phyloP scores from a whole-genome alignment of 1,139 yeast species.

The Zhuliangozyma blackwelliae region DNA sequence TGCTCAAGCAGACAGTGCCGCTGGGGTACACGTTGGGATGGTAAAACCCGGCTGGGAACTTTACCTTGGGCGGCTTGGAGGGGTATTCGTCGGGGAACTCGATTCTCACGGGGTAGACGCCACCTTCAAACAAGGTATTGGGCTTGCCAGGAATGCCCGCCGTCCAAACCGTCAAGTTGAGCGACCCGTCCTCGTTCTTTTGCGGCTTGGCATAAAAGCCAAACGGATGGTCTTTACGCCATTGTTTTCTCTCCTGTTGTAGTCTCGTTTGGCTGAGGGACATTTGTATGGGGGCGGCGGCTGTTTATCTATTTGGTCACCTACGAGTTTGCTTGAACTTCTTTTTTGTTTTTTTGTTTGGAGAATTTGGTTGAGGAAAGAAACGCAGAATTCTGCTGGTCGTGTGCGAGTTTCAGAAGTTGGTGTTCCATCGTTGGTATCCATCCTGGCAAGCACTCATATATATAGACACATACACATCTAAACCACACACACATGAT shows the following conservation, averaged over 20 bases:
- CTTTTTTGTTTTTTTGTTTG: too few species aligned
- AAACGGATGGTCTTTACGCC: slow-evolving; percentile 99
- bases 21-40: slow-evolving; percentile 98
- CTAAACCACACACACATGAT: too few species aligned
- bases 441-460: too few species aligned
- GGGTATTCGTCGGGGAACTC: slow-evolving; percentile 90
- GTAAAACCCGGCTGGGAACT: slow-evolving; percentile 82
- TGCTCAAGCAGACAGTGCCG: slow-evolving; percentile 90
- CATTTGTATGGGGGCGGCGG: slow-evolving; percentile 18
- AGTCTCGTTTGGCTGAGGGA: slow-evolving; percentile 71
- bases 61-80: slow-evolving; percentile 91
- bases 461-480: too few species aligned
- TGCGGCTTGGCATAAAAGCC: slow-evolving; percentile 92
- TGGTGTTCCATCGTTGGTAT: too few species aligned
- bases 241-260: slow-evolving; percentile 88
- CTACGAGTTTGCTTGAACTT: too few species aligned
- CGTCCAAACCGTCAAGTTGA: slow-evolving; percentile 83
- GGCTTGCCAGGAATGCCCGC: slow-evolving; percentile 95
- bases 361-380: too few species aligned
- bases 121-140: slow-evolving; percentile 85
- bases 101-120: slow-evolving; percentile 81
- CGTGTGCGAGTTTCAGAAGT: too few species aligned
- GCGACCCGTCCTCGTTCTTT: slow-evolving; percentile 71
- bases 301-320: too few species aligned
- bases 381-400: too few species aligned